phyloP scores from a whole-genome alignment of 495 filamentous ascomycete genomes.

The Hyaloscypha finlandica region DNA sequence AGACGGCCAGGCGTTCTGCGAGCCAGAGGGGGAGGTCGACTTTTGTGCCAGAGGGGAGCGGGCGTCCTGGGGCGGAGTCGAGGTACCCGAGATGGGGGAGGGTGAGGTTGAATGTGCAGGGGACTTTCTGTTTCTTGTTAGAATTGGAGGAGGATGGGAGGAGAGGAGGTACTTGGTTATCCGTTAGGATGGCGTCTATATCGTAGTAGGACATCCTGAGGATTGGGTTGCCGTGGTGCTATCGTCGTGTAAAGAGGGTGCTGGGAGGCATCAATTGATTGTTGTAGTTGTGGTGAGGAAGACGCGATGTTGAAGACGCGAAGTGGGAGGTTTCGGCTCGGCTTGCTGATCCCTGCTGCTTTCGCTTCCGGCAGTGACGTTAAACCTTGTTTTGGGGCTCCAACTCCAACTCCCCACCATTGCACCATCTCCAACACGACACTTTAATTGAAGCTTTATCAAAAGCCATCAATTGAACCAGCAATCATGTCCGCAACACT shows the following conservation, averaged over 20 bases:
- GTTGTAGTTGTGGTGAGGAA: background rate
- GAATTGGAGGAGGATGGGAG: slow-evolving; percentile 12
- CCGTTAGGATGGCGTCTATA: slow-evolving; percentile 89
- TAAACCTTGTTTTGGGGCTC: background rate
- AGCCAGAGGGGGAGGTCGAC: slow-evolving; percentile 93
- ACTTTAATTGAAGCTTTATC: slow-evolving; percentile 19
- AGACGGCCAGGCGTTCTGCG: slow-evolving; percentile 92
- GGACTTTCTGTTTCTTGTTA: slow-evolving; percentile 71
- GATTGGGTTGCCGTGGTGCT: slow-evolving; percentile 25
- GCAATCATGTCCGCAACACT: slow-evolving; percentile 53
- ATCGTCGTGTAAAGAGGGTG: background rate
- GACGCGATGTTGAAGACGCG: slow-evolving; percentile 15
- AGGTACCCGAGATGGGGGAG: slow-evolving; percentile 86
- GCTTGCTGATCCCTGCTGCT: slow-evolving; percentile 24
- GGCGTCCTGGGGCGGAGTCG: slow-evolving; percentile 62
- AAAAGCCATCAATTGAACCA: slow-evolving; percentile 11
- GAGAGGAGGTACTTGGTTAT: slow-evolving; percentile 67
- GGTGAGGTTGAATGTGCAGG: slow-evolving; percentile 88
- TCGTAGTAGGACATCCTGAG: slow-evolving; percentile 81
- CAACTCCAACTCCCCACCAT: slow-evolving; percentile 1
- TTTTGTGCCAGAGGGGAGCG: slow-evolving; percentile 77
- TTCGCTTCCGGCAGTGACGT: slow-evolving; percentile 24
- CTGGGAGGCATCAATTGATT: background rate
- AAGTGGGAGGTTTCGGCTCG: slow-evolving; percentile 6
- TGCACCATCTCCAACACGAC: slow-evolving; percentile 5